Evolutionary conservation across 345 rosid species (phyloP).

Genomic region (Brassica napus): Da-Ae NC_063443.1:3724001-3724500

Average conservation of each 20-base stretch:
- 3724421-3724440: not conserved
- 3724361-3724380: not conserved
- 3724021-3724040: not conserved
- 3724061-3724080: not conserved
- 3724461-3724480: too few species aligned
- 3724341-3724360: not conserved
- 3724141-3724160: not conserved
- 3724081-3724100: conserved; percentile 3
- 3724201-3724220: conserved; percentile 12
- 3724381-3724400: not conserved
- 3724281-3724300: not conserved
- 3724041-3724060: not conserved
- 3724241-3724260: not conserved
- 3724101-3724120: conserved; percentile 20
- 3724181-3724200: conserved; percentile 14
- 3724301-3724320: not conserved
- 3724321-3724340: not conserved
- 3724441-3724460: too few species aligned
- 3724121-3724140: conserved; percentile 33
- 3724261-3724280: not conserved
- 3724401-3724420: too few species aligned
- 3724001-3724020: conserved; percentile 8
- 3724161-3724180: conserved; percentile 24
- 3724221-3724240: not conserved
- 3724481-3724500: not conserved